phyloP scores from a whole-genome alignment of 164 flowering plant genomes.

The Echeveria elegans region DNA sequence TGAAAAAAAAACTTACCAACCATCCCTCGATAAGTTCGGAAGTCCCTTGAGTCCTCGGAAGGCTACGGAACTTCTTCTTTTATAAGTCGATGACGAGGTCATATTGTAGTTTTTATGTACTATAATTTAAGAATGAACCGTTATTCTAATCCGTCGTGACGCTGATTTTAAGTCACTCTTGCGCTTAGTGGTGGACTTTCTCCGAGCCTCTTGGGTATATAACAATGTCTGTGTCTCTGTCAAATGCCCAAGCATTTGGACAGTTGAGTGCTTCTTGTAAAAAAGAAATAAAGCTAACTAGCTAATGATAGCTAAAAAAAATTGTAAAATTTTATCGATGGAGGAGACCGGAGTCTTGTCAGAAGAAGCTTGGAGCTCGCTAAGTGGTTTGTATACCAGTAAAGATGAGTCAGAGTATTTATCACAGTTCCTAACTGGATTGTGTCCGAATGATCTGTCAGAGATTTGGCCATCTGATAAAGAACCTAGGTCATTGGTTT shows the following conservation, averaged over 20 bases:
- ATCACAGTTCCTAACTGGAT: not conserved
- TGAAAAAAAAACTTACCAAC: not conserved
- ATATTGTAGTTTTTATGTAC: not conserved
- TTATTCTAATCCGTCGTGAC: not conserved
- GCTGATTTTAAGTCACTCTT: not conserved
- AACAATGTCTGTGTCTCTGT: not conserved
- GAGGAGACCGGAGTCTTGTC: not conserved
- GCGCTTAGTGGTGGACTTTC: not conserved
- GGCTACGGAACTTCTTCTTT: not conserved
- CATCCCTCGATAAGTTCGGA: not conserved
- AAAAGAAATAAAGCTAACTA: not conserved
- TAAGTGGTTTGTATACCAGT: not conserved
- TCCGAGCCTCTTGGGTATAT: slow-evolving; percentile 1
- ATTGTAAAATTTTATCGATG: not conserved
- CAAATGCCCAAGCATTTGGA: not conserved
- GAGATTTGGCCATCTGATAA: not conserved
- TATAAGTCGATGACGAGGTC: slow-evolving; percentile 3
- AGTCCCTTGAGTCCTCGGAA: not conserved
- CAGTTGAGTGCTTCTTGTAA: not conserved
- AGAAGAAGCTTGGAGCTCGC: not conserved
- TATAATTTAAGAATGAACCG: not conserved
- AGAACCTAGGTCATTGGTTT: not conserved
- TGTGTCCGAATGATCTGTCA: not conserved
- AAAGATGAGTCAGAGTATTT: not conserved
- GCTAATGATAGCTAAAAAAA: not conserved